These are phyloP conservation scores for Colletotrichum falcatum DNA, from an alignment of 2,329 filamentous ascomycete species.

Conservation along the genomic window DNA sequence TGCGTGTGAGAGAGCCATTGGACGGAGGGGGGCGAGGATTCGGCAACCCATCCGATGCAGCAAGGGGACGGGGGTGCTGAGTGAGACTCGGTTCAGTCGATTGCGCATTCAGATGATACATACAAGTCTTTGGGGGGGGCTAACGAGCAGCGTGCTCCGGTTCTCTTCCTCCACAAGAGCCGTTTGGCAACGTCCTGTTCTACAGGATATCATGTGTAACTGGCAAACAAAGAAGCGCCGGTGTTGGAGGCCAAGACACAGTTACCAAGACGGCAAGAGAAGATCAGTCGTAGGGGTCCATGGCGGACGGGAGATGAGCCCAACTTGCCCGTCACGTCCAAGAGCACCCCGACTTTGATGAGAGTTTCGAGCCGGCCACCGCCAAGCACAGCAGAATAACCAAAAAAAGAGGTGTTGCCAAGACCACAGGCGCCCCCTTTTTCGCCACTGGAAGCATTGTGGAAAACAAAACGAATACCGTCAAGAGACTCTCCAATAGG, in stretches of 20 bases:
- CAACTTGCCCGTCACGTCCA: too few species aligned
- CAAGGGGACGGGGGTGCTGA: slow-evolving; percentile 2
- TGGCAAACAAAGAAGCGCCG: not conserved
- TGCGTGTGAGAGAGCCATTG: not conserved
- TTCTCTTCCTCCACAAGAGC: too few species aligned
- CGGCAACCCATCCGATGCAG: slow-evolving; percentile 13
- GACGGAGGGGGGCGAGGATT: not conserved
- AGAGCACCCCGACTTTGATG: not conserved
- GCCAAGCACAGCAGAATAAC: not conserved
- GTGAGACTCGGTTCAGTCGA: not conserved
- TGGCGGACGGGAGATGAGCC: not conserved
- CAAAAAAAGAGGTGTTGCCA: not conserved
- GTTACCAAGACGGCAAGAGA: too few species aligned
- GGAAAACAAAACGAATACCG: not conserved
- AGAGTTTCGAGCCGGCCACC: not conserved
- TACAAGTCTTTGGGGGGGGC: too few species aligned
- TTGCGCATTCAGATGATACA: not conserved
- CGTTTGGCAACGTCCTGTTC: not conserved
- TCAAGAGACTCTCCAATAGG: not conserved
- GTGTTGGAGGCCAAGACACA: not conserved
- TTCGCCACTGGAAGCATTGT: not conserved
- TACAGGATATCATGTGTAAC: not conserved
- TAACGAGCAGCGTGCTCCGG: too few species aligned
- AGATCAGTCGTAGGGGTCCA: too few species aligned
- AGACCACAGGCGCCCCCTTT: not conserved